Conservation (phyloP, 805 yeast species). For the Cyberlindnera veronae region DNA sequence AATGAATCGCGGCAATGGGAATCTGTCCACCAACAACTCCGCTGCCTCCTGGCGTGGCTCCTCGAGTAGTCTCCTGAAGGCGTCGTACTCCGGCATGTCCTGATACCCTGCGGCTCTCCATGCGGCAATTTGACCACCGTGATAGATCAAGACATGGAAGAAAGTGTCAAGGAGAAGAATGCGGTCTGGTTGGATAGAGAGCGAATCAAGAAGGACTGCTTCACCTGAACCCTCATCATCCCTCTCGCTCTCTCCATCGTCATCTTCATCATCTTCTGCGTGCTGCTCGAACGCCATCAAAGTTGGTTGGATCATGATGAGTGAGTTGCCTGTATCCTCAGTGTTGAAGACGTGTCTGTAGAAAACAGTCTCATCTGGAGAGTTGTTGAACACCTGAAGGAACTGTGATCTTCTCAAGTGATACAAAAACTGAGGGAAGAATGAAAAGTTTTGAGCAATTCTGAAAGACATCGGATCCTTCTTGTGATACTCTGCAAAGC, state of each 20-base stretch:
- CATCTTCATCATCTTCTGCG: conserved; percentile 60
- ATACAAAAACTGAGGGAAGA: conserved; percentile 94
- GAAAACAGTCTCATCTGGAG: conserved; percentile 98
- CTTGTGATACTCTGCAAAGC: conserved; percentile 89
- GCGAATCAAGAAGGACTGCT: conserved; percentile 90
- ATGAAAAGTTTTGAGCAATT: conserved; percentile 74
- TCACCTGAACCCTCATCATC: conserved; percentile 4
- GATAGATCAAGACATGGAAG: conserved; percentile 93
- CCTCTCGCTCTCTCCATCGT: too few species aligned
- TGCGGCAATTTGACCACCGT: conserved; percentile 90
- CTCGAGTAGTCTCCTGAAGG: conserved; percentile 80
- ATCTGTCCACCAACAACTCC: conserved; percentile 83
- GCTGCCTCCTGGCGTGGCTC: conserved; percentile 93
- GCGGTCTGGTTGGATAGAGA: conserved; percentile 84
- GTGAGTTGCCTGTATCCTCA: conserved; percentile 88
- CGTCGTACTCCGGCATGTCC: conserved; percentile 83
- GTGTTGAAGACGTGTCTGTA: conserved; percentile 88
- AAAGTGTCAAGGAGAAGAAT: conserved; percentile 90
- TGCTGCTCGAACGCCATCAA: conserved; percentile 81
- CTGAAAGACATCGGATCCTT: conserved; percentile 82
- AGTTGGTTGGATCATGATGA: conserved; percentile 98
- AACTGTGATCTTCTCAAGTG: conserved; percentile 96
- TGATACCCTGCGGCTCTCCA: conserved; percentile 97
- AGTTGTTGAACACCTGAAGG: conserved; percentile 92
- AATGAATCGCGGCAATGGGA: conserved; percentile 96